Evolutionary conservation across 2,329 filamentous ascomycete species (phyloP), one percentile per base, ranked within the genome.

Genomic region (Arthrobotrys conoides): DNA sequence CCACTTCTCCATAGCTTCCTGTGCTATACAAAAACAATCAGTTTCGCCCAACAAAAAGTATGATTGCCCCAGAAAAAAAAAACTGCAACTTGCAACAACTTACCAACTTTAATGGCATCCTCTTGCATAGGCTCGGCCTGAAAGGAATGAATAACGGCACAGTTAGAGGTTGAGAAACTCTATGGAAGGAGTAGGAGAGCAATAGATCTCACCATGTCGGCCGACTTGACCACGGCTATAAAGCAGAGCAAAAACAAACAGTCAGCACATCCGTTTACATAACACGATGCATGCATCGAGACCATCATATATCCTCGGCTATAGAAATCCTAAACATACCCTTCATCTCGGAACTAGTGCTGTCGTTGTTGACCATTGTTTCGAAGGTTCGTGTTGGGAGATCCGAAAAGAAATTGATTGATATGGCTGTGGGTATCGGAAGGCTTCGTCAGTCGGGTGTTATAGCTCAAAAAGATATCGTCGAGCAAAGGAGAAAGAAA

Each of bases 81-180:
- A 53, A 55, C 5, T 33, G 6, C 20, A 51, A 24, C 20, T 24
- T 51, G 48, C 33, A 33, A 36, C 30, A 27, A 87, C 94, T 82
- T 90, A 97, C 95, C 94, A 84, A 97, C 92, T 89, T 97, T 93
- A 83, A 99, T 93, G 57, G 91, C 93, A 86, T 98, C 95, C 83
- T 93, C 90, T 84, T 97, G 94, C 96, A 99, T 97, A 83, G 97
- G 94, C 76, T 98, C 95, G 83, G 91, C 95, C 96, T 98, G 84
- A 82, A 70, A 80, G 81, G 82, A 71, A 69, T 80, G 72, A 71
- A 55, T 79, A 79, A 76, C 80, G 51, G 71, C 48, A 59, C 30
- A 36, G 46, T 63, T 59, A 72, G 53, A 75, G 33, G 18, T 46
- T 24, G 14, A 53, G 20, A 20, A 24, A 64, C 57, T 53, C 27